Percentiles rank a stretch among this genome's conserved stretches.
phyloP scores from a whole-genome alignment of 2,329 filamentous ascomycete species.

The Ophiostoma australiae region DNA sequence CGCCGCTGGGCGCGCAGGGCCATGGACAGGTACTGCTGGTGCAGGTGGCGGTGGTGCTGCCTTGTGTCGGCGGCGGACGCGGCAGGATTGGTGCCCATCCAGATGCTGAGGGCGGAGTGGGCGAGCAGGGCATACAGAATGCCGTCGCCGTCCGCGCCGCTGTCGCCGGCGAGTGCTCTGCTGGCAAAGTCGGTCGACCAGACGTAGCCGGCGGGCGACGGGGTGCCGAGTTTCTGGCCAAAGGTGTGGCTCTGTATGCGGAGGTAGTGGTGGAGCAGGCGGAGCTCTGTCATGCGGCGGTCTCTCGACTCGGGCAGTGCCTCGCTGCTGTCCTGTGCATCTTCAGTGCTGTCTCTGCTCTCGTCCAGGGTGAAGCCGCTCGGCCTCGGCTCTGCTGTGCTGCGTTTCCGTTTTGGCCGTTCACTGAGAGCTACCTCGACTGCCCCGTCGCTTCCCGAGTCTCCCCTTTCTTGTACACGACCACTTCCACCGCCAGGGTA shows the following conservation, averaged over 20 bases:
- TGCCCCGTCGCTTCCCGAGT: not conserved
- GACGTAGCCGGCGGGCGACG: slow-evolving; percentile 25
- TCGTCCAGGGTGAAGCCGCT: not conserved
- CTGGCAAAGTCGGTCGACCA: slow-evolving; percentile 35
- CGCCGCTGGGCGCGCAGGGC: slow-evolving; percentile 37
- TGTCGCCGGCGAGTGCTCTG: slow-evolving; percentile 31
- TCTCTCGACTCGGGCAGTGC: slow-evolving; percentile 35
- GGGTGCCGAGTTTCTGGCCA: slow-evolving; percentile 18
- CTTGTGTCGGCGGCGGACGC: not conserved
- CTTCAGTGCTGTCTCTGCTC: not conserved
- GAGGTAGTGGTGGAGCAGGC: slow-evolving; percentile 37
- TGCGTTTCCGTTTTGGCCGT: not conserved
- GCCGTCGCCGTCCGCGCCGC: slow-evolving; percentile 28
- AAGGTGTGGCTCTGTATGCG: slow-evolving; percentile 33
- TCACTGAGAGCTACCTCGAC: not conserved
- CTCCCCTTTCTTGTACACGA: not conserved
- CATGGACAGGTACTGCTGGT: slow-evolving; percentile 37
- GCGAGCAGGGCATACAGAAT: slow-evolving; percentile 37
- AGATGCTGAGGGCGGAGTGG: slow-evolving; percentile 38
- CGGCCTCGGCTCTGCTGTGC: not conserved
- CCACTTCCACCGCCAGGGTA: slow-evolving; percentile 18
- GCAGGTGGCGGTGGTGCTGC: slow-evolving; percentile 29
- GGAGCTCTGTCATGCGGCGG: slow-evolving; percentile 38
- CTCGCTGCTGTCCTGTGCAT: not conserved
- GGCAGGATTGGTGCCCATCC: slow-evolving; percentile 30